Base-by-base conservation (phyloP, 179 eudicot genomes). In the Sideroxylon spinosum region DNA sequence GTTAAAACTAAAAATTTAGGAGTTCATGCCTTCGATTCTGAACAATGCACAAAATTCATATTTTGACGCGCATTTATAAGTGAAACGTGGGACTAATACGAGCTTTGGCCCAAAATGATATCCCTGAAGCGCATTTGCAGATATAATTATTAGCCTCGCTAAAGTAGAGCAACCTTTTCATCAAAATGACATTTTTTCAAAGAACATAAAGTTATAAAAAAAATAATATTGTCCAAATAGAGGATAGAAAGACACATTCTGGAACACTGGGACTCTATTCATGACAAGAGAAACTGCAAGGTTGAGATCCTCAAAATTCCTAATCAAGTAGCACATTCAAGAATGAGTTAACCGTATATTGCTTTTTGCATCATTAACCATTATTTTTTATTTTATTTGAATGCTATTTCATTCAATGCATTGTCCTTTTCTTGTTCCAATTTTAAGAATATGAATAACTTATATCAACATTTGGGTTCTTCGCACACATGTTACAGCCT, bases 271-370 rank as follows among this genome's bases (percentile, higher is more conserved):
- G 7, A 6, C 19, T 13, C 17, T 55, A 55, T n/a, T n/a, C 64
- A 60, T 20, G 25, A 60, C 64, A n/a, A 20, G 9, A 60, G 25
- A 60, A 60, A 20, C 9, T 6, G 25, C 64, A 60, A 60, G 64
- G 20, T n/a, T 20, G 7, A 60, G 64, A 23, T 60, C 25, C 64
- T 20, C 64, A 60, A 60, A 19, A 23, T 60, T 20, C 64, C 64
- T n/a, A 60, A n/a, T 60, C 64, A 60, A 60, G 64, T 9, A 60
- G 64, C 64, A 60, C 20, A 60, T 60, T n/a, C 64, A 60, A 26
- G 64, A 60, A 60, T 60, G 25, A n/a, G n/a, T n/a, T n/a, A n/a
- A 14, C 44, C 44, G 5, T 6, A 10, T 9, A 52, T 52, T 14
- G 16, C 16, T 52, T 14, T 7, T 52, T 52, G 56, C 56, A 9